These are phyloP conservation scores for Pharnaceum exiguum DNA, from an alignment of 148 eudicot species.

Conservation along the genomic window DNA sequence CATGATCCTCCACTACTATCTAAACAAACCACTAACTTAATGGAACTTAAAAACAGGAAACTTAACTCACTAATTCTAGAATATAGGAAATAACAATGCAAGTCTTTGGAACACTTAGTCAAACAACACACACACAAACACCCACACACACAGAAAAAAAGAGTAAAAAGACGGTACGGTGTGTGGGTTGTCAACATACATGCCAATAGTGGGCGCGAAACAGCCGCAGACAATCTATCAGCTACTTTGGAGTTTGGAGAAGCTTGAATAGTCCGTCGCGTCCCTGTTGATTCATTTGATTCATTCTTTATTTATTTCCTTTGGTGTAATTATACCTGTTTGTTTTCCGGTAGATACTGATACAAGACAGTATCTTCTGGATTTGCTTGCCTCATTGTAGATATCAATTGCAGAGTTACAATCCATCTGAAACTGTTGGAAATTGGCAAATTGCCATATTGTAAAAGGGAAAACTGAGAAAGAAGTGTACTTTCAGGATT, in stretches of 20 bases:
- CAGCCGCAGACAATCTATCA: conserved; percentile 8
- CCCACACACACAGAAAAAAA: too few species aligned
- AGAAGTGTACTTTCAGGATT: neutral
- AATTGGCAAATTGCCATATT: neutral
- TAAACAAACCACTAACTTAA: too few species aligned
- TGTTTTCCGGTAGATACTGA: neutral
- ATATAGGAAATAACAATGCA: too few species aligned
- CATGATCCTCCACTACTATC: too few species aligned
- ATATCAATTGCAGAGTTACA: neutral
- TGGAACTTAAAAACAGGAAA: too few species aligned
- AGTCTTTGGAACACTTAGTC: too few species aligned
- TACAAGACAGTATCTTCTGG: conserved; percentile 7
- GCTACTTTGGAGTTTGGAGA: conserved; percentile 18
- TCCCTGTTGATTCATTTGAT: conserved; percentile 19
- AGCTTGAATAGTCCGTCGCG: conserved; percentile 17
- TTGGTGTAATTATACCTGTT: neutral
- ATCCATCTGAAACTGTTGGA: neutral
- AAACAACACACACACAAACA: too few species aligned
- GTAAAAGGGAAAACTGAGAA: conserved; percentile 1
- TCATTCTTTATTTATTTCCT: conserved; percentile 12
- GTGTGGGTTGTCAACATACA: too few species aligned
- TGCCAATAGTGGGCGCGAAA: neutral
- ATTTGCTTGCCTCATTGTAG: conserved; percentile 6
- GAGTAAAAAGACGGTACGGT: too few species aligned
- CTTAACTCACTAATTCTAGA: too few species aligned